Conservation (phyloP, 2,329 filamentous ascomycete species). For the Aspergillus intermedius region DNA sequence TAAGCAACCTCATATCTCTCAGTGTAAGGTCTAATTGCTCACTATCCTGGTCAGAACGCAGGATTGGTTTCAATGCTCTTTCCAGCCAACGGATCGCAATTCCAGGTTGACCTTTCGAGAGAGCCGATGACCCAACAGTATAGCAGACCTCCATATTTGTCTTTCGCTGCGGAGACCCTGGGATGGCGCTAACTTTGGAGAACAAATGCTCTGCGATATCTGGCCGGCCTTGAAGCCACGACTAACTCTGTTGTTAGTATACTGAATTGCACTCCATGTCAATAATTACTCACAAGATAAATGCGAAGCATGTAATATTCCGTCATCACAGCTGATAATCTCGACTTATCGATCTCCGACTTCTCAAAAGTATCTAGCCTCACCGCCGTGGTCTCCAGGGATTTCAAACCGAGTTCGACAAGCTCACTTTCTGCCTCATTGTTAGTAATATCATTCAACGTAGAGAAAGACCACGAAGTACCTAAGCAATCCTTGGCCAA, state of each 20-base stretch:
- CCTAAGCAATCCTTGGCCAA: constrained; percentile 58
- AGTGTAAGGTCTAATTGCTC: constrained; percentile 55
- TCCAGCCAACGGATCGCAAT: constrained; percentile 67
- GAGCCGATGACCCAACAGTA: constrained; percentile 61
- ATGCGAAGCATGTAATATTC: constrained; percentile 63
- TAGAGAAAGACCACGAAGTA: constrained; percentile 25
- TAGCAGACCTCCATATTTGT: constrained; percentile 62
- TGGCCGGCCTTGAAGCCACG: constrained; percentile 65
- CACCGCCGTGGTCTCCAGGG: constrained; percentile 58
- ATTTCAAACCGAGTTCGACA: constrained; percentile 51
- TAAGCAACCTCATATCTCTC: constrained; percentile 58
- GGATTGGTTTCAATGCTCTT: constrained; percentile 57
- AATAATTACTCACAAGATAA: constrained; percentile 50
- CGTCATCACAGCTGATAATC: constrained; percentile 22
- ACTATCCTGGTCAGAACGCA: constrained; percentile 42
- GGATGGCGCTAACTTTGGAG: constrained; percentile 41
- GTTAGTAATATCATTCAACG: constrained; percentile 12
- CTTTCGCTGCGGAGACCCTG: constrained; percentile 33
- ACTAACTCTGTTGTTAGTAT: constrained; percentile 40
- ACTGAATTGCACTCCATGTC: background rate
- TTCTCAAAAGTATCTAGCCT: constrained; percentile 39
- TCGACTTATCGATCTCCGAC: constrained; percentile 2
- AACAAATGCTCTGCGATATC: constrained; percentile 78
- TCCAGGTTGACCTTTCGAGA: constrained; percentile 47
- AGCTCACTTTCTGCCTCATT: constrained; percentile 44